Evolutionary conservation across 2,329 filamentous ascomycete species (phyloP).

Genomic region (Fusarium nygamai): DNA sequence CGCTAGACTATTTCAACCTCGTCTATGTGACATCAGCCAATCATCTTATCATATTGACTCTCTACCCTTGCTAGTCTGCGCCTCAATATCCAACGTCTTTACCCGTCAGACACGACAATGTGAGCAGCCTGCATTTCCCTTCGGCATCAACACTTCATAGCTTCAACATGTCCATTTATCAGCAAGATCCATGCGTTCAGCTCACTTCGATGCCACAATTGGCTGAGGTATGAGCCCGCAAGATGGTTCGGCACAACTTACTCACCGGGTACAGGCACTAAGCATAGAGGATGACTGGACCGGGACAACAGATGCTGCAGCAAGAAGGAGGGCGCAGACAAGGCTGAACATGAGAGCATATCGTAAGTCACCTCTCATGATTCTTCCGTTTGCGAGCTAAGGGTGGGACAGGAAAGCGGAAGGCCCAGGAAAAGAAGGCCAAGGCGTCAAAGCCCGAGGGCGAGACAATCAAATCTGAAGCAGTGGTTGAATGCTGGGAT

Average conservation of each 20-base stretch:
- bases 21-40: neutral
- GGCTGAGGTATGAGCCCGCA: neutral
- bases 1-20: neutral
- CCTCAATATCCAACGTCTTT: neutral
- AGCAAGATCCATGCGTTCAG: neutral
- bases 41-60: neutral
- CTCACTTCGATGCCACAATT: constrained; percentile 19
- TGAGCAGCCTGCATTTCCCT: constrained; percentile 39
- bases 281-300: constrained; percentile 57
- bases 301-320: constrained; percentile 53
- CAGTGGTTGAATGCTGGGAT: constrained; percentile 12
- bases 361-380: neutral
- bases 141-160: neutral
- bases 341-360: constrained; percentile 59
- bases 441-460: neutral
- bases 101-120: constrained; percentile 9
- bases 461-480: neutral
- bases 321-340: constrained; percentile 55
- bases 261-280: constrained; percentile 46
- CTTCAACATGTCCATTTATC: neutral
- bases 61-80: constrained; percentile 3
- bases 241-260: neutral
- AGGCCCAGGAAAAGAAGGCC: neutral
- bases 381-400: neutral
- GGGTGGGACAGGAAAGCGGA: neutral